Conservation (phyloP, 805 yeast species). For the Ogataea salicorniae region DNA sequence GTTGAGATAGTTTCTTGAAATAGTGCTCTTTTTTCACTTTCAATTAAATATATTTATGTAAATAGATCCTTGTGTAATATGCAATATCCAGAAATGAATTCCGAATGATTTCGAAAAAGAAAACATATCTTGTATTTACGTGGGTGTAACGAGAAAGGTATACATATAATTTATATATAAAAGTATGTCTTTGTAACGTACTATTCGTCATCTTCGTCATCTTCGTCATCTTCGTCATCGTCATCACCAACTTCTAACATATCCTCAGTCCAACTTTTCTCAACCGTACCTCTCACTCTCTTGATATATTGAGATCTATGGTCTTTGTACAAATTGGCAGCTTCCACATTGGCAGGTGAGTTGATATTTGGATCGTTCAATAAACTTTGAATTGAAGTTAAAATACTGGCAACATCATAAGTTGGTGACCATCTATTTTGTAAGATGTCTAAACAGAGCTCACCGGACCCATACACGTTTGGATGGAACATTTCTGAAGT, state of each 20-base stretch:
- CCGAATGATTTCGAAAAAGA: no score
- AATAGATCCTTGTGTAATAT: no score
- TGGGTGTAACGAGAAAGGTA: no score
- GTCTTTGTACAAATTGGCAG: slow-evolving; percentile 91
- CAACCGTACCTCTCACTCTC: slow-evolving; percentile 92
- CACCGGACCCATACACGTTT: slow-evolving; percentile 93
- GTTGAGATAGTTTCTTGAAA: slow-evolving; percentile 30
- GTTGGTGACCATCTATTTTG: slow-evolving; percentile 99
- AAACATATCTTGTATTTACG: no score
- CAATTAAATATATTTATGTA: no score
- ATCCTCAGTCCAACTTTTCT: slow-evolving; percentile 87
- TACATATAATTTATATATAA: no score
- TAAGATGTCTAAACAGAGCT: slow-evolving; percentile 88
- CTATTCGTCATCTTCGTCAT: slow-evolving; percentile 19
- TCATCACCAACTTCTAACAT: slow-evolving; percentile 54
- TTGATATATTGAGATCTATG: slow-evolving; percentile 89
- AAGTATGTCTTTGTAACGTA: not conserved
- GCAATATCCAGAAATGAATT: no score
- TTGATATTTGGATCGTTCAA: slow-evolving; percentile 94
- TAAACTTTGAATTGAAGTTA: slow-evolving; percentile 87
- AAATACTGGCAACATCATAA: slow-evolving; percentile 91
- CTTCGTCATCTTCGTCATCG: slow-evolving; percentile 32
- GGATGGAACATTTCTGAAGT: slow-evolving; percentile 96
- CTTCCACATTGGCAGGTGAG: slow-evolving; percentile 97
- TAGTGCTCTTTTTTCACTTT: not conserved